Evolutionary conservation across 257 asterid species (phyloP).

Genomic region (Solanum bulbocastanum): DNA sequence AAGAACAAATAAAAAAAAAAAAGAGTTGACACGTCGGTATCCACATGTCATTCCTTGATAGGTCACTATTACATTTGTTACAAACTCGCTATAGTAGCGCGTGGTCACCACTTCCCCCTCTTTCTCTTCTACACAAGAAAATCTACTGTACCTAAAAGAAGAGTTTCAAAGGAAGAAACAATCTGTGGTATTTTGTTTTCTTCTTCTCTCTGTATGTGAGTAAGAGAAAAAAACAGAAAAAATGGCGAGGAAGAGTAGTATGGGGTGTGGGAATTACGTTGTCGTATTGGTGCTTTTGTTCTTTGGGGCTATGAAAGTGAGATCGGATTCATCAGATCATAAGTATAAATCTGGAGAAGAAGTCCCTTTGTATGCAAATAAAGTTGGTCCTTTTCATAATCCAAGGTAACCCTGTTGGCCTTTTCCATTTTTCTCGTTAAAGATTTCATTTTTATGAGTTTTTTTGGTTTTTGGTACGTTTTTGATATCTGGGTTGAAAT

Average conservation of each 20-base stretch:
- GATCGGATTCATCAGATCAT: conserved; percentile 31
- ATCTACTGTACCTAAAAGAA: background rate
- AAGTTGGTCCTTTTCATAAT: conserved; percentile 37
- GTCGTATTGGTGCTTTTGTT: background rate
- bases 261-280: conserved; percentile 7
- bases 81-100: background rate
- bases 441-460: background rate
- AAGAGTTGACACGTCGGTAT: background rate
- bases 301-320: conserved; percentile 4
- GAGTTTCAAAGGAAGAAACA: background rate
- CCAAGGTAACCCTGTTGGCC: conserved; percentile 18
- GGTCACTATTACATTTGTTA: background rate
- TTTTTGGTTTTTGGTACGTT: background rate
- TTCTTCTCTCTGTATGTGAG: background rate
- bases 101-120: background rate
- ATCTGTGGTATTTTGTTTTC: background rate
- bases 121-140: background rate
- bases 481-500: background rate
- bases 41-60: background rate
- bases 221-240: background rate
- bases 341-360: conserved; percentile 17
- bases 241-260: background rate
- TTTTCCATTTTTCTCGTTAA: background rate
- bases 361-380: conserved; percentile 31
- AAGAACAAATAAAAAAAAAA: background rate